Conservation (phyloP, 140 eudicot species). For the Cichorium intybus region DNA sequence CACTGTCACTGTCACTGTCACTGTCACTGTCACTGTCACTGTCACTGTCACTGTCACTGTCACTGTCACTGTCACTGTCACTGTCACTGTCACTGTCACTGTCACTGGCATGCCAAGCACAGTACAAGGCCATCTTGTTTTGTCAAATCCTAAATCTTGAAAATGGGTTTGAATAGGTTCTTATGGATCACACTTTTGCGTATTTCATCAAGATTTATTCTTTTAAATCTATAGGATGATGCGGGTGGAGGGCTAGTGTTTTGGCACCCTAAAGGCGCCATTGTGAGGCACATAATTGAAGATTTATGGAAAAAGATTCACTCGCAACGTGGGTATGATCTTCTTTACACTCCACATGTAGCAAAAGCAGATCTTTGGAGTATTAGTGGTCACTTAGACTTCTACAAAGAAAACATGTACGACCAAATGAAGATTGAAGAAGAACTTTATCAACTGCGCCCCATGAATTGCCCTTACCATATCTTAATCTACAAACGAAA, state of each 20-base stretch:
- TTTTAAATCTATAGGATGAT: slow-evolving; percentile 67
- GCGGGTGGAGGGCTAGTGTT: slow-evolving; percentile 99
- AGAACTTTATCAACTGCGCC: slow-evolving; percentile 95
- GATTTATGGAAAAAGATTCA: slow-evolving; percentile 91
- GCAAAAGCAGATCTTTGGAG: slow-evolving; percentile 98
- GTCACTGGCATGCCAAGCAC: too few relatives aligned
- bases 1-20: neutral
- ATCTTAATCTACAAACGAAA: slow-evolving; percentile 82
- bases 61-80: neutral
- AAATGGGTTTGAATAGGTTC: neutral
- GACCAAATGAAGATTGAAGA: slow-evolving; percentile 97
- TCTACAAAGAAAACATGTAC: slow-evolving; percentile 91
- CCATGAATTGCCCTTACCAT: slow-evolving; percentile 99
- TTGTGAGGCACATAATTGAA: slow-evolving; percentile 88
- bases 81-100: neutral
- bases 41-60: neutral
- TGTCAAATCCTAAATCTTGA: neutral
- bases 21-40: neutral
- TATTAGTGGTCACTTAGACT: slow-evolving; percentile 94
- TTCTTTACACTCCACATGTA: slow-evolving; percentile 94
- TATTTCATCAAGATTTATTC: neutral
- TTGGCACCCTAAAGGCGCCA: slow-evolving; percentile 99
- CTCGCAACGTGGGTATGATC: slow-evolving; percentile 69
- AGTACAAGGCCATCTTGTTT: too few relatives aligned
- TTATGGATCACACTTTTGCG: neutral